Percentiles rank a stretch among this genome's conserved stretches.
Conservation (phyloP, 805 yeast species). For the Suhomyces vadensis region DNA sequence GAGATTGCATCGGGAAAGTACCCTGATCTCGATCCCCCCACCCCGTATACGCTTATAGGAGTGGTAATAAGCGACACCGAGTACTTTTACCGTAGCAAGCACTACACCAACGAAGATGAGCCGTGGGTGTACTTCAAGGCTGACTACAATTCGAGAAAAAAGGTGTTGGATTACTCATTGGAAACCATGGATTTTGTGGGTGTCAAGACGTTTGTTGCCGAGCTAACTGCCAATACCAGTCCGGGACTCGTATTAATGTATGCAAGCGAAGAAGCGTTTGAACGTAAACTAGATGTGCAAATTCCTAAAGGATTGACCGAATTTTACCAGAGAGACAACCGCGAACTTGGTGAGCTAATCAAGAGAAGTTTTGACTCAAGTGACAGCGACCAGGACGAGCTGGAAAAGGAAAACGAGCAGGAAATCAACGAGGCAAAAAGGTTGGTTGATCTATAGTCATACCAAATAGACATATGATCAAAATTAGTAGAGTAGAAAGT, state of each 20-base stretch:
- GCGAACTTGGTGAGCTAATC: slow-evolving; percentile 1
- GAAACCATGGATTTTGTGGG: slow-evolving; percentile 22
- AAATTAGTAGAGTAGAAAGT: neutral
- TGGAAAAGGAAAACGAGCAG: slow-evolving; percentile 9
- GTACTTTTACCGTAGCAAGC: slow-evolving; percentile 27
- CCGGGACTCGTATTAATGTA: slow-evolving; percentile 21
- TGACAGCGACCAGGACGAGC: slow-evolving; percentile 5
- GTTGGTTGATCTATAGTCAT: neutral
- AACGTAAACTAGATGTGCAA: slow-evolving; percentile 2
- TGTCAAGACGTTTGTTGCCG: slow-evolving; percentile 18
- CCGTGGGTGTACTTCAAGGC: slow-evolving; percentile 25
- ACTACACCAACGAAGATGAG: slow-evolving; percentile 12
- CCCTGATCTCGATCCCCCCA: slow-evolving; percentile 8
- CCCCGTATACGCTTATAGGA: slow-evolving; percentile 29
- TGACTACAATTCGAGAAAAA: slow-evolving; percentile 7
- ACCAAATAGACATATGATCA: too few relatives aligned
- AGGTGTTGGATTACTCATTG: slow-evolving; percentile 17
- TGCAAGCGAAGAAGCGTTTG: slow-evolving; percentile 15
- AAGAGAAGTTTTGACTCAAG: neutral
- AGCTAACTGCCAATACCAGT: slow-evolving; percentile 13
- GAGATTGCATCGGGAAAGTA: slow-evolving; percentile 10
- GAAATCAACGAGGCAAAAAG: neutral
- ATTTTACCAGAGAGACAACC: slow-evolving; percentile 22
- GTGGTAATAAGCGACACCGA: slow-evolving; percentile 32
- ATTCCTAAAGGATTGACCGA: slow-evolving; percentile 13